These are phyloP conservation scores for Trichophyton equinum DNA, from an alignment of 2,329 filamentous ascomycete genomes.

Conservation along the genomic window DNA sequence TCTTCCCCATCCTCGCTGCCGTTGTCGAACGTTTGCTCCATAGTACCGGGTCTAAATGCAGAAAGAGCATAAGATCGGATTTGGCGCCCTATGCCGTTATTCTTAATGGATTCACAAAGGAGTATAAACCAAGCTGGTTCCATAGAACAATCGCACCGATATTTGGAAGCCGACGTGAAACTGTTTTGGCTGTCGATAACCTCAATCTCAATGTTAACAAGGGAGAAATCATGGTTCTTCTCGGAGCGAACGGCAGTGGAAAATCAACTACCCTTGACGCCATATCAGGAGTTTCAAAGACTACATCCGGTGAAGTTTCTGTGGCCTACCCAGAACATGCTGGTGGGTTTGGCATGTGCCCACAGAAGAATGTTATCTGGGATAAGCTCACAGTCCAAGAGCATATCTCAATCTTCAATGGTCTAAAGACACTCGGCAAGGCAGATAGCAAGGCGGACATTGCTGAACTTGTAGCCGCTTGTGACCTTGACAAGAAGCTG, in stretches of 20 bases:
- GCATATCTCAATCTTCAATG: slow-evolving; percentile 73
- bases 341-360: slow-evolving; percentile 72
- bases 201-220: slow-evolving; percentile 58
- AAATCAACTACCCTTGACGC: slow-evolving; percentile 84
- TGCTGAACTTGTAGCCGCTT: slow-evolving; percentile 49
- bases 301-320: slow-evolving; percentile 63
- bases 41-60: slow-evolving; percentile 50
- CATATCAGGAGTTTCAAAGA: slow-evolving; percentile 67
- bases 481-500: slow-evolving; percentile 65
- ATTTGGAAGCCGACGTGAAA: slow-evolving; percentile 43
- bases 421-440: slow-evolving; percentile 54
- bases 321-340: slow-evolving; percentile 67
- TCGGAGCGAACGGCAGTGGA: slow-evolving; percentile 81
- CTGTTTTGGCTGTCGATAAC: slow-evolving; percentile 65
- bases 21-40: slow-evolving; percentile 62
- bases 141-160: slow-evolving; percentile 27
- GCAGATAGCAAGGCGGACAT: slow-evolving; percentile 48
- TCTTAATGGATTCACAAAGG: slow-evolving; percentile 62
- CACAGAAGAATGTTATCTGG: slow-evolving; percentile 92
- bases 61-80: slow-evolving; percentile 14
- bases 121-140: slow-evolving; percentile 56
- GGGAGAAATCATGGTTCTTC: slow-evolving; percentile 73
- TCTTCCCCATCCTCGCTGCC: slow-evolving; percentile 63
- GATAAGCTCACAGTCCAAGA: slow-evolving; percentile 75
- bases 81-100: slow-evolving; percentile 46